These are phyloP conservation scores for Brassica cretica DNA, from an alignment of 345 rosid genomes.

Conservation along the genomic window DNA sequence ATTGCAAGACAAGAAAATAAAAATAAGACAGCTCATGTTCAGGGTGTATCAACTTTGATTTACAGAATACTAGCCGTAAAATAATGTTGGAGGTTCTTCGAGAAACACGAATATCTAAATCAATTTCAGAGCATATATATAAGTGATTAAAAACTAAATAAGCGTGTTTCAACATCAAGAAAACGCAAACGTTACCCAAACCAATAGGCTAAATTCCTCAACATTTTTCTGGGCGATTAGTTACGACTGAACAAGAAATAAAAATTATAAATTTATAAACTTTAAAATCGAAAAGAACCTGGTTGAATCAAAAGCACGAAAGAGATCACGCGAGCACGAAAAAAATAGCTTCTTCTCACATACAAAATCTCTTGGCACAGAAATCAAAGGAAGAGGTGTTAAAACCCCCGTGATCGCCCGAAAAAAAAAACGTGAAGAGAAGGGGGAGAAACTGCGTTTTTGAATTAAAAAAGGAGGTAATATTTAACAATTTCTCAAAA, in stretches of 20 bases:
- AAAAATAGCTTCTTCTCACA: conserved; percentile 12
- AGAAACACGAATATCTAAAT: not conserved
- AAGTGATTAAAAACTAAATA: conserved; percentile 1
- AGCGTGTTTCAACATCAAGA: not conserved
- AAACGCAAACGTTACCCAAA: not conserved
- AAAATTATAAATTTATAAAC: not conserved
- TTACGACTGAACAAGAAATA: not conserved
- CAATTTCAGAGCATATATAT: not conserved
- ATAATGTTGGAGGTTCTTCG: not conserved
- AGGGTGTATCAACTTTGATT: not conserved
- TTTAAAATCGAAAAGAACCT: conserved; percentile 34
- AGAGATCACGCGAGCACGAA: conserved; percentile 37
- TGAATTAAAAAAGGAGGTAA: not conserved
- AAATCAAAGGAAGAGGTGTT: conserved; percentile 11
- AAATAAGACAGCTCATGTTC: conserved; percentile 29
- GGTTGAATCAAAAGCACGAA: conserved; percentile 17
- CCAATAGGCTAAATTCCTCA: not conserved
- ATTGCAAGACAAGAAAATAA: conserved; percentile 36
- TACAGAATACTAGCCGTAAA: not conserved
- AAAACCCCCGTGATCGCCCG: conserved; percentile 37
- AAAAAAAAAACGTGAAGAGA: conserved; percentile 14
- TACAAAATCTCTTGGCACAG: not conserved
- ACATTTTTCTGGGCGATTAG: not conserved
- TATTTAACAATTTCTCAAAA: not conserved
- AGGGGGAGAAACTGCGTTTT: not conserved